Conservation (phyloP, 495 filamentous ascomycete species). For the Astrothelium macrocarpum region DNA sequence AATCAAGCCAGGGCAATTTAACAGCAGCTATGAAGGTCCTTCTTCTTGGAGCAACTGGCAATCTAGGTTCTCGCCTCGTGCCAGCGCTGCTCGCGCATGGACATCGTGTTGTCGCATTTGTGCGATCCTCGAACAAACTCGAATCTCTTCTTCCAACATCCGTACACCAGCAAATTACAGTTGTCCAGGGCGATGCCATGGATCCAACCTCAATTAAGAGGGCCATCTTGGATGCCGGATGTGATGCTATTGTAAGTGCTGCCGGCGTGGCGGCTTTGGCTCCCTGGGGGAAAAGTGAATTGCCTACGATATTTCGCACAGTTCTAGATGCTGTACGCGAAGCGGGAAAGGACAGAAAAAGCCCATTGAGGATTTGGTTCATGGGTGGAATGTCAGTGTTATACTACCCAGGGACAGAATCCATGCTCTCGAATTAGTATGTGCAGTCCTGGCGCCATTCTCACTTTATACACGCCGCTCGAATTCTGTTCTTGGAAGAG, state of each 20-base stretch:
- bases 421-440: constrained; percentile 21
- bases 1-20: neutral
- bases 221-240: constrained; percentile 27
- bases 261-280: constrained; percentile 26
- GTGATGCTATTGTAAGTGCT: constrained; percentile 35
- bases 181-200: constrained; percentile 36
- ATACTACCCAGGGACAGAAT: constrained; percentile 16
- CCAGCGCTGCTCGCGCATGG: constrained; percentile 34
- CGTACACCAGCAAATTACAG: constrained; percentile 16
- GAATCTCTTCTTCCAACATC: constrained; percentile 19
- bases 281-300: constrained; percentile 18
- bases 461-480: constrained; percentile 7
- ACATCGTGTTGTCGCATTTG: constrained; percentile 32
- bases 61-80: constrained; percentile 34
- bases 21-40: constrained; percentile 35
- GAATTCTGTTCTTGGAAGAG: constrained; percentile 1
- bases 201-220: constrained; percentile 28
- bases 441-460: constrained; percentile 7
- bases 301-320: constrained; percentile 17
- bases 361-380: constrained; percentile 19
- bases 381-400: constrained; percentile 17
- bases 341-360: constrained; percentile 7
- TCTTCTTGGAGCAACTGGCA: constrained; percentile 37
- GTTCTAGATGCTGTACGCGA: constrained; percentile 18
- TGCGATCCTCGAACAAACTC: constrained; percentile 36